Base-by-base conservation (phyloP, 2,329 filamentous ascomycete species). In the Epichloe amarillans region DNA sequence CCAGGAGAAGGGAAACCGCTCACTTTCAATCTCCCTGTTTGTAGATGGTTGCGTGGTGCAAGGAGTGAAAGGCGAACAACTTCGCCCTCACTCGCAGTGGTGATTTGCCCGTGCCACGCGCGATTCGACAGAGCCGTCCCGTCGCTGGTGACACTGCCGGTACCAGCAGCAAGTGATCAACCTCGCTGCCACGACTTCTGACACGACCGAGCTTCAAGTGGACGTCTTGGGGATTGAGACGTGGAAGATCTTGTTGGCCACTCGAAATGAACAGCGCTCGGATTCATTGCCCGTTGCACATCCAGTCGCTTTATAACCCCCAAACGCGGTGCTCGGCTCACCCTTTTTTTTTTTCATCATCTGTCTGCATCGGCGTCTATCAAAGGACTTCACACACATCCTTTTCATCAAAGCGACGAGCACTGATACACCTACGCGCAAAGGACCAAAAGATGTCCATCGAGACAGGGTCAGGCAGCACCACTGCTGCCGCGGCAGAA, bases 401-500 rank as follows among this genome's bases (percentile, higher is more conserved):
- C 0, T 39, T 26, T 41, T 33, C 26, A 4, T 33, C 10, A 11
- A 5, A 37, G n/a, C n/a, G 2, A 30, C 26, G 17, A 33, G 14
- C n/a, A 33, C 50, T 51, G n/a, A 48, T 33, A 19, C 5, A 10
- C 3, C 21, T 35, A 15, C 40, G 12, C 15, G n/a, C 15, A n/a
- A 47, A 38, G 44, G 37, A 44, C 38, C 7, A 47, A 21, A 11
- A 11, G 21, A 57, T 55, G 55, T 52, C 55, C 35, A 14, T 33
- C 35, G 52, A 53, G 19, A 2, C 41, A 14, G 30, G 37, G 4
- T 21, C 50, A 11, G 47, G 45, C 45, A 48, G 55, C 35, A 37
- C n/a, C 35, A 37, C n/a, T 38, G 48, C 54, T 35, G 54, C 48
- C 19, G 38, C 38, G 30, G 35, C 39, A 40, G 42, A 42, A 5